Evolutionary conservation across 345 rosid genomes (phyloP), one percentile per base, ranked within the genome.

Genomic region (Moringa oleifera): DNA sequence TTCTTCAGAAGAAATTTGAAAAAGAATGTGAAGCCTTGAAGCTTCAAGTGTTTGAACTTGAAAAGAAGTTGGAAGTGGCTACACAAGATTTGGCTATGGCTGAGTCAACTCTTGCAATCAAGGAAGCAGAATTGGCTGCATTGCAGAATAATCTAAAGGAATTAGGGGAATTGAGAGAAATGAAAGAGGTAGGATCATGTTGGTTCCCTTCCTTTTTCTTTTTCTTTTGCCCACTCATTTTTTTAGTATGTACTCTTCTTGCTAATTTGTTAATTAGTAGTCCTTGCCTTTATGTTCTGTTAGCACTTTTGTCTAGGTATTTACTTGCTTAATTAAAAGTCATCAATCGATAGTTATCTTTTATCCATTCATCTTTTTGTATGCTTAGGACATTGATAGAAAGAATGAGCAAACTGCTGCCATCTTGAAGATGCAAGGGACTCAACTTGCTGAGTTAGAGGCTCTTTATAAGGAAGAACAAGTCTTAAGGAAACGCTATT

Each of bases 351-450:
- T 55, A 53, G 2, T 19, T 24, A 28, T 61, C 11, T 33, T n/a
- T 23, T 36, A 37, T 53, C 53, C 56, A n/a, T 2, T 54, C 13
- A 19, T 25, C 21, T 57, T 63, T 55, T 68, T 37, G 45, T 64
- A 49, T 72, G 54, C 16, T 70, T 61, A 93, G 99, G 99, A 94
- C 76, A 94, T 88, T 65, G 97, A 94, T 70, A 76, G 97, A 75
- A 94, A 94, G 73, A 94, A 94, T 68, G 95, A 94, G 72, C 97
- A 88, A 80, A 94, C 97, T 69, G 97, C 99, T 70, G 80, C 92
- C 61, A 90, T 94, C 75, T 73, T 94, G 79, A 94, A 85, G 82
- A 90, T 85, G 97, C 99, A 94, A 71, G 95, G 85, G 57, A 75
- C 84, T 67, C 97, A 88, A 83, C 88, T 94, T 72, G 87, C 89